These are phyloP conservation scores for Mycena vitilis DNA, from an alignment of 768 basidiomycete species.

Conservation along the genomic window DNA sequence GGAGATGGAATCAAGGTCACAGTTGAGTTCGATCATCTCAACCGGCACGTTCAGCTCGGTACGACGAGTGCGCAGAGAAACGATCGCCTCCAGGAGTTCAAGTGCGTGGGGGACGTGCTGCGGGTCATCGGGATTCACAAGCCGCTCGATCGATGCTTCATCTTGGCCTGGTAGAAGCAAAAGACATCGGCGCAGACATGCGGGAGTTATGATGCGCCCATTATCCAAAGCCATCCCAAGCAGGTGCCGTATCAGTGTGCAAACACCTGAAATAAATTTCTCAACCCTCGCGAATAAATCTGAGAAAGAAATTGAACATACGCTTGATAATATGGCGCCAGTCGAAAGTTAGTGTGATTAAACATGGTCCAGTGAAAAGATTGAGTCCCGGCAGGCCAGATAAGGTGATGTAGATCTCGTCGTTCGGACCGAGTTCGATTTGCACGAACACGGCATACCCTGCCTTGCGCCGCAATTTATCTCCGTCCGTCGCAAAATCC, in stretches of 20 bases:
- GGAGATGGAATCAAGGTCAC: slow-evolving; percentile 17
- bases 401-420: slow-evolving; percentile 21
- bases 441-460: slow-evolving; percentile 20
- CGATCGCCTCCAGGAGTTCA: slow-evolving; percentile 38
- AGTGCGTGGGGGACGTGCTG: slow-evolving; percentile 49
- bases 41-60: no score
- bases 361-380: slow-evolving; percentile 21
- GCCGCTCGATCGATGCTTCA: slow-evolving; percentile 27
- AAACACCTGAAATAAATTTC: slow-evolving; percentile 25
- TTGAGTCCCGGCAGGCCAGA: slow-evolving; percentile 31
- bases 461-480: slow-evolving; percentile 24
- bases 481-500: slow-evolving; percentile 37
- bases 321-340: slow-evolving; percentile 36
- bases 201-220: slow-evolving; percentile 37
- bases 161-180: slow-evolving; percentile 32
- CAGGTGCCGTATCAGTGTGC: slow-evolving; percentile 25
- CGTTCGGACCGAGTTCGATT: neutral
- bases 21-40: no score
- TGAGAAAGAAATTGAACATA: slow-evolving; percentile 17
- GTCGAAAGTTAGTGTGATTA: slow-evolving; percentile 35
- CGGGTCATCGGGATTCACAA: slow-evolving; percentile 44
- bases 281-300: neutral
- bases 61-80: slow-evolving; percentile 12
- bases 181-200: slow-evolving; percentile 35
- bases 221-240: slow-evolving; percentile 17